Conservation (phyloP, 768 basidiomycete species). For the Hypsizygus marmoreus region DNA sequence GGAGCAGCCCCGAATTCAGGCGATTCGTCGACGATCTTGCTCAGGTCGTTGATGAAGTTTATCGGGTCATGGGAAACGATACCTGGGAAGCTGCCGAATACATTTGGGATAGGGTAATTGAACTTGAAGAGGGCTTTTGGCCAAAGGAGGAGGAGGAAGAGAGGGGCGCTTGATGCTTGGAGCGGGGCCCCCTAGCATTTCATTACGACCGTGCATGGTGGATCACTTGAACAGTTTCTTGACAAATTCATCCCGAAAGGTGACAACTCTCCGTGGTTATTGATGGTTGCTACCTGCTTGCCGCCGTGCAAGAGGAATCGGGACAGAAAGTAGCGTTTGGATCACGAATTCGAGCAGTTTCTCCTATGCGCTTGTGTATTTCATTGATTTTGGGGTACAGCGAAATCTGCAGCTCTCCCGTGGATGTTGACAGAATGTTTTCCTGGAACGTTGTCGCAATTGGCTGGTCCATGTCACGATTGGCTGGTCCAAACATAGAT, state of each 20-base stretch:
- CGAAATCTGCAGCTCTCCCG: too few relatives aligned
- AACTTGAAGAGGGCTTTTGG: slow-evolving; percentile 47
- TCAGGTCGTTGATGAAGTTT: slow-evolving; percentile 45
- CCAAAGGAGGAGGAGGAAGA: slow-evolving; percentile 15
- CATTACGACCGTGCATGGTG: slow-evolving; percentile 2
- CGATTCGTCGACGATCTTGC: slow-evolving; percentile 54
- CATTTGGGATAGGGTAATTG: slow-evolving; percentile 59
- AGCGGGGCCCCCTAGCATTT: too few relatives aligned
- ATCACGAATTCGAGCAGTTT: neutral
- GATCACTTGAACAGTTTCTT: neutral
- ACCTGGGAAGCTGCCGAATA: slow-evolving; percentile 43
- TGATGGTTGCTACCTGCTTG: too few relatives aligned
- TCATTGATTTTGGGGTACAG: too few relatives aligned
- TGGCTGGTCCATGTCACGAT: too few relatives aligned
- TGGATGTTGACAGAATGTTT: too few relatives aligned
- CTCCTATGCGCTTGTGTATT: neutral
- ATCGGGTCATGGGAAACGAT: slow-evolving; percentile 35
- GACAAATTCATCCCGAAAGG: slow-evolving; percentile 2
- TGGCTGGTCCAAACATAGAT: too few relatives aligned
- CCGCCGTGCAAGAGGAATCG: too few relatives aligned
- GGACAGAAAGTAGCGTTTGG: neutral
- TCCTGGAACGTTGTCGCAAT: too few relatives aligned
- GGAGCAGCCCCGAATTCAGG: slow-evolving; percentile 58
- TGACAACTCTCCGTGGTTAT: too few relatives aligned
- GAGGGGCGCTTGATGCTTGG: neutral